phyloP scores from a whole-genome alignment of 192 early-diverging fungal species.

The Geranomyces variabilis region DNA sequence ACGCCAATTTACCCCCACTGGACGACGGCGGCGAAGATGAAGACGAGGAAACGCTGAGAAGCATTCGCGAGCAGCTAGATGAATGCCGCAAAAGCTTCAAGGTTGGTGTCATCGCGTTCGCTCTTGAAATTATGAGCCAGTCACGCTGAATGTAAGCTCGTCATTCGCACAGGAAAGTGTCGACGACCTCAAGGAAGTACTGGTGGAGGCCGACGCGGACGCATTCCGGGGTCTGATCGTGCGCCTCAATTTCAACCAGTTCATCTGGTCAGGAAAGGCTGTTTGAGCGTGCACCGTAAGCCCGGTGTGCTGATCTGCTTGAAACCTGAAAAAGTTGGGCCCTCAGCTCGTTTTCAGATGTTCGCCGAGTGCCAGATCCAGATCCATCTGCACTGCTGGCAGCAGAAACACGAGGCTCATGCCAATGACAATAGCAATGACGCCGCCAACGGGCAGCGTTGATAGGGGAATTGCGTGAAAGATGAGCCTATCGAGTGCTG shows the following conservation, averaged over 20 bases:
- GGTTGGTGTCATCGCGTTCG: not conserved
- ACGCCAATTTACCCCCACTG: not conserved
- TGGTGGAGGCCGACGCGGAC: conserved; percentile 68
- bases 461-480: not conserved
- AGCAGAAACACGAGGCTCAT: not conserved
- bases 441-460: not conserved
- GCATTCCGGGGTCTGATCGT: conserved; percentile 76
- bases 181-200: conserved; percentile 53
- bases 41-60: conserved; percentile 34
- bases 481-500: not conserved
- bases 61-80: conserved; percentile 21
- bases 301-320: too few relatives aligned
- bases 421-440: not conserved
- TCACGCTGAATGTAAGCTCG: not conserved
- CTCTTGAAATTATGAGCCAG: not conserved
- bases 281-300: not conserved
- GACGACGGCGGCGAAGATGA: conserved; percentile 20
- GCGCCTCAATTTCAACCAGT: conserved; percentile 78
- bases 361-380: too few relatives aligned
- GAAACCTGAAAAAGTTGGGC: too few relatives aligned
- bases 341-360: too few relatives aligned
- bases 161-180: conserved; percentile 49
- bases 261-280: not conserved
- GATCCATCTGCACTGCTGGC: not conserved
- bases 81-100: not conserved